Base-by-base conservation (phyloP, 1,284 basidiomycete species). In the Microbotryum silenes-acaulis region DNA sequence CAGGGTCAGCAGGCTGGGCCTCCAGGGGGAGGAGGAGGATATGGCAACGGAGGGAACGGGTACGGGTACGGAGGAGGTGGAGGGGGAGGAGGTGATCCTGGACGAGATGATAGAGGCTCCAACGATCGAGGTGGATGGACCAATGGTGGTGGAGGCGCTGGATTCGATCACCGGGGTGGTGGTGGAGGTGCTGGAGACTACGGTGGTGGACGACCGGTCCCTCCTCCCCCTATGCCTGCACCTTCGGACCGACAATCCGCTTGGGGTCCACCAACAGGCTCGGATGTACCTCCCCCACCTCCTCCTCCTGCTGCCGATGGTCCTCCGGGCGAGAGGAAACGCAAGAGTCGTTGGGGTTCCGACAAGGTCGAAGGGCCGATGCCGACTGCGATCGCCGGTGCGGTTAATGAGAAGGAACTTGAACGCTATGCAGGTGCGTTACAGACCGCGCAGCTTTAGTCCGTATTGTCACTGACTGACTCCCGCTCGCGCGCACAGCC, bases 321-420 rank as follows among this genome's bases (percentile, higher is more conserved):
- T 33, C 23, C 51, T 51, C 57, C 57, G 2, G 65, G 67, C n/a
- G 67, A 69, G 67, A 86, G 91, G 69, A 96, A 96, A 79, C 85
- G 91, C 70, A 87, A 89, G 71, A 94, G 91, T 72, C 88, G 92
- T 66, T 97, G 91, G 91, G 93, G 93, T 71, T 91, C 94, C 71
- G 78, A 75, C 76, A 73, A 73, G 51, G 82, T 84, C 62, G 88
- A 92, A 70, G 88, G 90, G 60, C 91, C 90, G 60, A 77, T 96
- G 60, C 93, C 93, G 16, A 92, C 90, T 54, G 89, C 91, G 57
- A 92, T 97, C 68, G 88, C 86, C 68, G 89, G 91, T 59, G 84
- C 91, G 66, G 89, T 97, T 56, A 89, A 90, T 23, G 88, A 90
- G 72, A 85, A 86, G 59, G 91, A 96, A 75, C 85, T 97, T 58